A percentile compares a stretch with the other conserved stretches of the same genome.
phyloP scores from a whole-genome alignment of 139 green algal genomes.

The Pycnococcus provasolii region DNA sequence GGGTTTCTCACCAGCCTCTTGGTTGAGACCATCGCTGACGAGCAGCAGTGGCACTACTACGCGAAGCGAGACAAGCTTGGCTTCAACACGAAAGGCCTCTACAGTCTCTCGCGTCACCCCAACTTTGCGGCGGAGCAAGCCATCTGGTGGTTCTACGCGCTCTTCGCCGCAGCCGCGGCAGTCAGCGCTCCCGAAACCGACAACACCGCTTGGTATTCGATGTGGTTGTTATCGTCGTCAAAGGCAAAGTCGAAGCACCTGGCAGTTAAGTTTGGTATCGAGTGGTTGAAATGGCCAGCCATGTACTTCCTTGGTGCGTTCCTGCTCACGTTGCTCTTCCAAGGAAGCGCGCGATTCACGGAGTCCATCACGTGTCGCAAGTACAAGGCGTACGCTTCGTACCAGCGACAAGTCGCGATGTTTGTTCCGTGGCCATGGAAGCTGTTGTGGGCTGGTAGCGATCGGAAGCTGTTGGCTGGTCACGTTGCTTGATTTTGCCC shows the following conservation, averaged over 20 bases:
- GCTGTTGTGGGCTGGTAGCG: neutral
- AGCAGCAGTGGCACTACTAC: slow-evolving; percentile 26
- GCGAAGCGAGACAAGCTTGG: slow-evolving; percentile 8
- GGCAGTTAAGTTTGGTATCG: neutral
- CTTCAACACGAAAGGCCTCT: slow-evolving; percentile 22
- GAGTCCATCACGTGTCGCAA: slow-evolving; percentile 23
- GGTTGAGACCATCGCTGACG: slow-evolving; percentile 20
- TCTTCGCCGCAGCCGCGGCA: slow-evolving; percentile 13
- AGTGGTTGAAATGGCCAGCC: slow-evolving; percentile 3
- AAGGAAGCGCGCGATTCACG: slow-evolving; percentile 27
- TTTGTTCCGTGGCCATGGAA: neutral
- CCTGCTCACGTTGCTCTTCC: slow-evolving; percentile 22
- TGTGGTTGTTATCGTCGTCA: no score
- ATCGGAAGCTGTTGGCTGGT: no score
- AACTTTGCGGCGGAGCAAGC: slow-evolving; percentile 30
- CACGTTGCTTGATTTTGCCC: no score
- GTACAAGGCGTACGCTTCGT: slow-evolving; percentile 24
- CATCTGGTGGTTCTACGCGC: slow-evolving; percentile 21
- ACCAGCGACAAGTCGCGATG: neutral
- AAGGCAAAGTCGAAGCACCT: neutral
- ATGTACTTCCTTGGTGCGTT: neutral
- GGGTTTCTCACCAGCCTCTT: neutral
- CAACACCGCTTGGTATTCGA: no score
- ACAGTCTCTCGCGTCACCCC: slow-evolving; percentile 19
- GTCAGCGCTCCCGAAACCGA: neutral